Evolutionary conservation across 129 eudicot genomes (phyloP), one percentile per base, ranked within the genome.

Genomic region (Pseudognaphalium luteoalbum): DNA sequence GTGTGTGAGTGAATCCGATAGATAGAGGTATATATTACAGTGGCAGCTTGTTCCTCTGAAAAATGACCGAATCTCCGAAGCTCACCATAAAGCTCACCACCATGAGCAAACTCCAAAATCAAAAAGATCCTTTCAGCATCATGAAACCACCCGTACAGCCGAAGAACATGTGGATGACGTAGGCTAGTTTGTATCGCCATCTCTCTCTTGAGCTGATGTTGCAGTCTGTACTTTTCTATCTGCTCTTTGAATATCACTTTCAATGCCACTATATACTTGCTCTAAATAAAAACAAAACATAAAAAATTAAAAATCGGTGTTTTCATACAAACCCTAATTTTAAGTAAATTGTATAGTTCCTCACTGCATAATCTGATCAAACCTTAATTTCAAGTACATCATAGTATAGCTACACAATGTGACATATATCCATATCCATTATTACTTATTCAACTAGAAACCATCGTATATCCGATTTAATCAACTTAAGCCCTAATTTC

Each of bases 231-330:
- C 84, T 88, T 94, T 78, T 88, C 98, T 50, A 94, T 74, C 64
- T 91, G 98, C 88, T 91, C 87, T 78, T 94, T 94, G 75, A 88
- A 94, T 68, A 94, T 85, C 82, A 94, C 93, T 79, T 94, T 94
- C 85, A 94, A 72, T 25, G 98, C 98, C 79, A 94, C 98, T 62
- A 91, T 75, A 50, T 80, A 94, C 81, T 91, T 83, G 77, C 89
- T 90, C 96, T 93, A 39, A 15, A 47, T 9, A 30, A 21, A 2
- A 19, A 57, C 29, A 70, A 47, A n/a, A 72, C 19, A 70, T 25
- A 10, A 39, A 57, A 51, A 54, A 68, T 20, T 58, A 73, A 25
- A 33, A 25, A 25, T 25, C 28, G 1, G 28, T 25, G 17, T 61
- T 41, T 10, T 54, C 60, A 54, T 4, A n/a, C 20, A 62, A 29